These are phyloP conservation scores for Oryza glaberrima DNA, from an alignment of 176 grass and related monocot species.

Conservation along the genomic window DNA sequence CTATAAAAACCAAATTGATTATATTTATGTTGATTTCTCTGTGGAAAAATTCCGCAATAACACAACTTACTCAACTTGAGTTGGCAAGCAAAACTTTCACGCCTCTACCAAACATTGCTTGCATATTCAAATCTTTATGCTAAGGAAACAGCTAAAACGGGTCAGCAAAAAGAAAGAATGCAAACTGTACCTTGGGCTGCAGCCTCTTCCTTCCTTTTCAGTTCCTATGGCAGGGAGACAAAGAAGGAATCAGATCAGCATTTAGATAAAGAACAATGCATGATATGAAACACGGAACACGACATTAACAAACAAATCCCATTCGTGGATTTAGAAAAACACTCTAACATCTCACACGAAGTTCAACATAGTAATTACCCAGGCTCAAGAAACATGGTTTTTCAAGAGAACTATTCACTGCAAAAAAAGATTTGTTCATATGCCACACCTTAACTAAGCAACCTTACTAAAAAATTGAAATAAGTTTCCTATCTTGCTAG, in stretches of 20 bases:
- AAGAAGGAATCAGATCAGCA: conserved; percentile 21
- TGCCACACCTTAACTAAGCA: not conserved
- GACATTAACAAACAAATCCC: not conserved
- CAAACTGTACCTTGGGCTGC: conserved; percentile 59
- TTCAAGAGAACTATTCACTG: conserved; percentile 5
- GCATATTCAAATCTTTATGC: conserved; percentile 25
- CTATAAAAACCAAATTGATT: not conserved
- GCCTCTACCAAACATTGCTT: conserved; percentile 25
- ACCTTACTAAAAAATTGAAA: conserved; percentile 13
- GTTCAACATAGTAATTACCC: conserved; percentile 26
- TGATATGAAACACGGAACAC: conserved; percentile 2
- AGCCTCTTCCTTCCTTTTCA: conserved; percentile 94
- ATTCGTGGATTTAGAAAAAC: conserved; percentile 19
- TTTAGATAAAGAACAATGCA: conserved; percentile 19
- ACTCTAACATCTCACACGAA: not conserved
- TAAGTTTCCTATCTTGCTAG: conserved; percentile 1
- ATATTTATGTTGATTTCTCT: conserved; percentile 9
- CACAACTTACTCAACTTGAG: conserved; percentile 15
- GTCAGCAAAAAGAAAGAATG: conserved; percentile 1
- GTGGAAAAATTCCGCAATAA: conserved; percentile 20
- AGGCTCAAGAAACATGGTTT: conserved; percentile 1
- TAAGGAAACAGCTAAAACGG: conserved; percentile 13
- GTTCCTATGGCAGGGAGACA: conserved; percentile 52
- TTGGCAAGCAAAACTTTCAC: conserved; percentile 13
- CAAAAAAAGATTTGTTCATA: not conserved